Evolutionary conservation across 2,329 filamentous ascomycete species (phyloP).

Genomic region (Pestalotiopsis sp.): DNA sequence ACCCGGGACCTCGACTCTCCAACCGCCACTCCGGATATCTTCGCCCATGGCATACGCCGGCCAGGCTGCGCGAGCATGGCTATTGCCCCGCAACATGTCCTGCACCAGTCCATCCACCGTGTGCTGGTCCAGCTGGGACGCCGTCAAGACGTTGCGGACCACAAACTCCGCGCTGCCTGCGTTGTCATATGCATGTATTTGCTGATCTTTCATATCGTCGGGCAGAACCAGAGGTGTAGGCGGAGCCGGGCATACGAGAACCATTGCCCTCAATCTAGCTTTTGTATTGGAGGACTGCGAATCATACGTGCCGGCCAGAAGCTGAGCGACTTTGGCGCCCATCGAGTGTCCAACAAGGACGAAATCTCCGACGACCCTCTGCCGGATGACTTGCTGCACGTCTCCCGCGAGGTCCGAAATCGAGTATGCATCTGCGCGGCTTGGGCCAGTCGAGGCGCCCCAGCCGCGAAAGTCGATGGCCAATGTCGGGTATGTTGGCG

Average conservation of each 20-base stretch:
- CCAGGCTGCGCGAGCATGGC: constrained; percentile 36
- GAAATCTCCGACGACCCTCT: constrained; percentile 23
- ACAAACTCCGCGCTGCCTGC: constrained; percentile 32
- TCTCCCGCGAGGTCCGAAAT: constrained; percentile 26
- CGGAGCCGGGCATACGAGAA: constrained; percentile 37
- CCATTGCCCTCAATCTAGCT: constrained; percentile 29
- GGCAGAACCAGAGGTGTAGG: constrained; percentile 34
- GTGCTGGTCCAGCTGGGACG: constrained; percentile 15
- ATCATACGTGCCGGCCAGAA: constrained; percentile 19
- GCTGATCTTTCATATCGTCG: constrained; percentile 34
- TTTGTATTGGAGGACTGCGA: neutral
- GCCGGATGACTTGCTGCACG: constrained; percentile 24
- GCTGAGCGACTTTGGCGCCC: constrained; percentile 40
- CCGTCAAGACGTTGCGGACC: constrained; percentile 34
- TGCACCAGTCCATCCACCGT: constrained; percentile 19
- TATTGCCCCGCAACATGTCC: constrained; percentile 33
- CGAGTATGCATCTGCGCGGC: constrained; percentile 28
- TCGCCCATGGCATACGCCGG: constrained; percentile 22
- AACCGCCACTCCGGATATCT: neutral
- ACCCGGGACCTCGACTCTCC: neutral
- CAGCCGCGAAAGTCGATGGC: constrained; percentile 39
- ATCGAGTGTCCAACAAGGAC: constrained; percentile 41
- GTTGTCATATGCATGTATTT: constrained; percentile 34
- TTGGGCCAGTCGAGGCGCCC: constrained; percentile 35
- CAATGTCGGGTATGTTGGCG: constrained; percentile 23